Evolutionary conservation across 73 alveolate genomes (phyloP).

Genomic region (Uronychia binucleata): DNA sequence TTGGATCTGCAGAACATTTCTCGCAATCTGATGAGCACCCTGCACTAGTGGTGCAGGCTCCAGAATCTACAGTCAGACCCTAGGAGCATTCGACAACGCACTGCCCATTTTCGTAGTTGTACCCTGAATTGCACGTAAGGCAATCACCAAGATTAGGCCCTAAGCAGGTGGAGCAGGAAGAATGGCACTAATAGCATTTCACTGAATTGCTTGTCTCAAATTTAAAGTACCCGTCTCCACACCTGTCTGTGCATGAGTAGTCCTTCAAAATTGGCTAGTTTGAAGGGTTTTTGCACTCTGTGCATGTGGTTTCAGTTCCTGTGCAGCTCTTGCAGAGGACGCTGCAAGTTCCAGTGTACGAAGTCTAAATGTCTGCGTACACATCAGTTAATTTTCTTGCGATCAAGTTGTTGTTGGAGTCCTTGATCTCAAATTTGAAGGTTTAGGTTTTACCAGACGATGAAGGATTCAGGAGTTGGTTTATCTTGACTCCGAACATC

Average conservation of each 20-base stretch:
- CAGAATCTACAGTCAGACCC: background rate
- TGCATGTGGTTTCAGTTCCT: conserved; percentile 56
- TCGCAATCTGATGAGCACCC: background rate
- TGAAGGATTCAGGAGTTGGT: background rate
- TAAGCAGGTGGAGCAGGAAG: conserved; percentile 32
- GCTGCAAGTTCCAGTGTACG: conserved; percentile 12
- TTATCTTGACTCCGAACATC: conserved; percentile 1
- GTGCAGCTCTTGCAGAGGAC: conserved; percentile 59
- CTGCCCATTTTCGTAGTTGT: conserved; percentile 22
- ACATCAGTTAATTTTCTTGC: conserved; percentile 9
- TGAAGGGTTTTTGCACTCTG: conserved; percentile 55
- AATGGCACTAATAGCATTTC: conserved; percentile 39
- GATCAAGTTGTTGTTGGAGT: background rate
- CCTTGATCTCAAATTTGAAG: conserved; percentile 4
- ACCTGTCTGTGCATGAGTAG: conserved; percentile 43
- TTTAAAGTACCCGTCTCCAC: conserved; percentile 59
- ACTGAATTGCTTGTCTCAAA: background rate
- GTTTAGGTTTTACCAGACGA: conserved; percentile 12
- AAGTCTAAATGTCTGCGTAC: background rate
- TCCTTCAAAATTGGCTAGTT: conserved; percentile 51
- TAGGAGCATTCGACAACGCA: conserved; percentile 54
- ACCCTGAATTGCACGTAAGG: conserved; percentile 39
- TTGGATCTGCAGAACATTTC: conserved; percentile 2
- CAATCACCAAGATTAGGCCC: conserved; percentile 68
- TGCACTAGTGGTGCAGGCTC: conserved; percentile 5